Conservation (phyloP, 2,329 filamentous ascomycete species). For the Fusarium miscanthi region DNA sequence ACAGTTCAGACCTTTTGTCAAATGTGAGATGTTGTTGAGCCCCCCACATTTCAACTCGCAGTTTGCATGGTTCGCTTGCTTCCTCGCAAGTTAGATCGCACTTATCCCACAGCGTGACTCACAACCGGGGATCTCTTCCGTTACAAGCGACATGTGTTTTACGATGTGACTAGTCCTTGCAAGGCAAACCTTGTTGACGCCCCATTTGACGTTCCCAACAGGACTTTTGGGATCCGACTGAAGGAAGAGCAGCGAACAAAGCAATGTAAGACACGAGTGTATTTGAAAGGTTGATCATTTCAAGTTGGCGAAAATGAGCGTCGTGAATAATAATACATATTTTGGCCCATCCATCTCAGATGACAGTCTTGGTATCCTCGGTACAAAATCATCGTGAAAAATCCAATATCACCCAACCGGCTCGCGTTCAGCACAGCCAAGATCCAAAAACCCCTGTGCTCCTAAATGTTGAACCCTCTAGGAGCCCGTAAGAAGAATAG, state of each 20-base stretch:
- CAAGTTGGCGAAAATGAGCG: constrained; percentile 37
- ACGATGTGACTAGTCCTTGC: constrained; percentile 24
- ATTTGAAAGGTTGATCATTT: constrained; percentile 22
- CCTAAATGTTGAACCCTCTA: constrained; percentile 20
- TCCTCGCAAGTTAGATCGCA: constrained; percentile 7
- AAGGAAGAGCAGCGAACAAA: neutral
- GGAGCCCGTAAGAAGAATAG: constrained; percentile 44
- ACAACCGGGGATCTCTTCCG: constrained; percentile 35
- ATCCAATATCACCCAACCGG: neutral
- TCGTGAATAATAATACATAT: constrained; percentile 48
- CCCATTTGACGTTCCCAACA: constrained; percentile 1
- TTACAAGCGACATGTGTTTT: constrained; percentile 38
- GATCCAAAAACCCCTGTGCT: constrained; percentile 23
- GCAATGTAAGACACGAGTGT: neutral
- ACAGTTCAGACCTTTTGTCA: neutral
- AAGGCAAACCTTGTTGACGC: constrained; percentile 16
- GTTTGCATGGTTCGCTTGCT: constrained; percentile 29
- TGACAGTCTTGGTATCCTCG: constrained; percentile 42
- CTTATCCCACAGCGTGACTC: constrained; percentile 37
- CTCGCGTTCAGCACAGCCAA: constrained; percentile 14
- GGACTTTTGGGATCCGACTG: neutral
- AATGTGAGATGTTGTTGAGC: constrained; percentile 10
- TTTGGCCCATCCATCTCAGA: constrained; percentile 30
- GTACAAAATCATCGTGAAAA: constrained; percentile 28
- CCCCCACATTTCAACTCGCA: constrained; percentile 32